These are phyloP conservation scores for Sporothrix humicola DNA, from an alignment of 2,329 filamentous ascomycete genomes.

Conservation along the genomic window DNA sequence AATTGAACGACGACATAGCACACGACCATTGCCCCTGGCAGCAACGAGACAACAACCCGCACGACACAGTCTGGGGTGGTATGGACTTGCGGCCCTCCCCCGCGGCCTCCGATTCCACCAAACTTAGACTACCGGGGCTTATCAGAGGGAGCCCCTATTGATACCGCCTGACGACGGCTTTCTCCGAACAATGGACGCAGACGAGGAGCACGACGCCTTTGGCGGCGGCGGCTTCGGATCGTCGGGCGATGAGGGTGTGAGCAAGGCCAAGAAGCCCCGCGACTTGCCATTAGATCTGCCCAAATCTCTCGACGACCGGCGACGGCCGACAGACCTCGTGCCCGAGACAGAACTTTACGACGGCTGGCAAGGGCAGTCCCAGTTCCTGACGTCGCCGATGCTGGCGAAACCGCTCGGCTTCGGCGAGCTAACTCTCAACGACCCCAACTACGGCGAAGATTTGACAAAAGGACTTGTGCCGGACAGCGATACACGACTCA, in stretches of 20 bases:
- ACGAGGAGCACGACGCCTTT: conserved; percentile 22
- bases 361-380: conserved; percentile 85
- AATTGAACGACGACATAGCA: background rate
- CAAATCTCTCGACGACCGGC: conserved; percentile 87
- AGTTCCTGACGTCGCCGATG: conserved; percentile 88
- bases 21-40: conserved; percentile 8
- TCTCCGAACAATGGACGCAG: conserved; percentile 29
- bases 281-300: conserved; percentile 83
- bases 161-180: background rate
- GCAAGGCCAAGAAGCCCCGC: conserved; percentile 51
- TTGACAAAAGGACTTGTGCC: conserved; percentile 57
- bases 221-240: conserved; percentile 35
- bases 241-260: conserved; percentile 30
- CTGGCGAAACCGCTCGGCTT: conserved; percentile 84
- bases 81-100: conserved; percentile 13
- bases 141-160: background rate
- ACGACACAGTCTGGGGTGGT: conserved; percentile 14
- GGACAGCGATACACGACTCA: conserved; percentile 84
- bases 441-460: conserved; percentile 74
- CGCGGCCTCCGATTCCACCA: conserved; percentile 19
- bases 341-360: conserved; percentile 97
- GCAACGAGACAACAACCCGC: background rate
- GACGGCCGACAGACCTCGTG: conserved; percentile 68
- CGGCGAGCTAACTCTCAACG: conserved; percentile 79
- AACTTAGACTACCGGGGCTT: background rate